Evolutionary conservation across 1,284 basidiomycete genomes (phyloP), one percentile per base, ranked within the genome.

Genomic region (Puccinia brachypodii): DNA sequence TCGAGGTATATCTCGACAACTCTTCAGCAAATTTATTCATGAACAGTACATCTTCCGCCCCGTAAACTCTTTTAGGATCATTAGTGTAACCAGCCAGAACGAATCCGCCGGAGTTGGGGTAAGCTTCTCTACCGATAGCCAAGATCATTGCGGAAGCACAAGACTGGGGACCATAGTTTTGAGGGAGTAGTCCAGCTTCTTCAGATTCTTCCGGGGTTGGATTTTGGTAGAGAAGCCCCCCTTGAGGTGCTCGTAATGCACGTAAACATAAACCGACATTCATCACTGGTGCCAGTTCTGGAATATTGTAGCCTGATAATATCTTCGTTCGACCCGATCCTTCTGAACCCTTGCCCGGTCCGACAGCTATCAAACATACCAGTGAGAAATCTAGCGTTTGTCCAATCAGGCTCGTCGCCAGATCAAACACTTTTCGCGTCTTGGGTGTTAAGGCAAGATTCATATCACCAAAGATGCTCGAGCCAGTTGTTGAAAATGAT

Each of bases 171-270:
- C 19, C 56, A 31, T 25, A 1, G 22, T n/a, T 42, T 62, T 75
- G 44, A 6, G 19, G 36, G 11, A 2, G 36, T 1, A 81, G 31
- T 1, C 44, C 69, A 19, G 58, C 79, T 50, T 73, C 25, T 64
- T 81, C 69, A 6, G 58, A 58, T 74, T 74, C 71, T 74, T 74
- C 36, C 3, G 14, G 14, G n/a, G 40, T 73, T 14, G 85, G 83
- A 42, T 85, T 85, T 76, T 83, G 82, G 83, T 85, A 86, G 22
- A 85, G 75, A 33, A 85, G 72, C 1, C 85, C 85, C n/a, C 85
- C 84, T 73, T 85, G 84, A 13, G 84, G 83, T 13, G 84, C 77
- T 31, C 83, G 79, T 28, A 86, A 79, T 0, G 84, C 84, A 50
- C 84, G 83, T 36, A 85, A 72, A 53, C 85, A 85, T 28, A 86